Evolutionary conservation across 148 eudicot species (phyloP), one percentile per base, ranked within the genome.

Genomic region (Camellia lanceoleosa): DNA sequence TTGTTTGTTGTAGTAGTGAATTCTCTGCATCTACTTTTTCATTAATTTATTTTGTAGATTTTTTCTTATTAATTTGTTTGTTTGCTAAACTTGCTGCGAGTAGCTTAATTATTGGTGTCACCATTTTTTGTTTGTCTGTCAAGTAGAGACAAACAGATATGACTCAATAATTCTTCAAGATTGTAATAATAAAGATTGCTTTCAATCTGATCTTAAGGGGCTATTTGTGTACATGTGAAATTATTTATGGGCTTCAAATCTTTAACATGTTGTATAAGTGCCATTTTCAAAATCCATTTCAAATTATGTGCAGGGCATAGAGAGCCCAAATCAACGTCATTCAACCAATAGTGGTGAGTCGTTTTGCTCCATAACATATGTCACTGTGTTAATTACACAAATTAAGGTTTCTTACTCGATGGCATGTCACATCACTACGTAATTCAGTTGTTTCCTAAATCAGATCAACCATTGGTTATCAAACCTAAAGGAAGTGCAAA

Each of bases 401-500:
- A 42, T 5, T 49, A 4, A 68, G 43, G 41, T 68, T 65, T 68
- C 55, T 19, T 63, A 20, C 49, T 8, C 42, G 5, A 30, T 52
- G n/a, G 30, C 78, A 75, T 79, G 43, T 11, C 51, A 59, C 54
- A 11, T 19, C 51, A 14, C 42, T 41, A 41, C 38, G 10, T 60
- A 61, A 67, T 70, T 75, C 14, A 51, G 19, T 71, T 72, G 54
- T 46, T 80, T 77, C 73, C 20, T 78, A 12, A 20, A 74, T 60
- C 61, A 88, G 84, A 56, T 60, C 19, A 83, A 52, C 62, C 49
- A 56, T 49, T 47, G 52, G 23, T 47, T 80, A 46, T 41, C 16
- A 67, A 83, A 77, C 70, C 78, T 64, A 63, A 71, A 82, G 80
- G 72, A 59, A 78, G 68, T 79, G 73, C 75, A 78, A 43, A 70